A percentile compares a stretch with the other conserved stretches of the same genome.
Evolutionary conservation across 495 filamentous ascomycete species (phyloP).

Genomic region (Trichoderma parareesei): DNA sequence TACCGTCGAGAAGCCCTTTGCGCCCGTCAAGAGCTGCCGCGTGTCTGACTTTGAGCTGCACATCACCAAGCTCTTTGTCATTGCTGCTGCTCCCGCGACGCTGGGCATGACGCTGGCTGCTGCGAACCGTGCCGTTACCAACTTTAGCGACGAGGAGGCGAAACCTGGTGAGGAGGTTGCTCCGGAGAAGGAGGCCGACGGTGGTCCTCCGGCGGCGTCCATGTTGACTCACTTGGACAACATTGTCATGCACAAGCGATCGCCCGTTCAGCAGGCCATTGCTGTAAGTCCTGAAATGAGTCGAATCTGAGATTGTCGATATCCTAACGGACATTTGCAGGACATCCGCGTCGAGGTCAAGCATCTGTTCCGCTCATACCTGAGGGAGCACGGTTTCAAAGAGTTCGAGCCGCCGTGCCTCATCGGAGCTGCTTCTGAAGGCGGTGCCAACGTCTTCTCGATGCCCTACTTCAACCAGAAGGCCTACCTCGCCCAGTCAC

Average conservation of each 20-base stretch:
- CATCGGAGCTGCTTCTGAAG: slow-evolving; percentile 85
- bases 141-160: slow-evolving; percentile 54
- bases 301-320: no score
- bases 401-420: slow-evolving; percentile 88
- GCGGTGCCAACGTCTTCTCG: slow-evolving; percentile 88
- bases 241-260: slow-evolving; percentile 82
- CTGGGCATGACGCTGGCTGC: slow-evolving; percentile 61
- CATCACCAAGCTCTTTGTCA: slow-evolving; percentile 70
- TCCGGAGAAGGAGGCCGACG: slow-evolving; percentile 26
- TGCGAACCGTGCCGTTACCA: slow-evolving; percentile 58
- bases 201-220: slow-evolving; percentile 60
- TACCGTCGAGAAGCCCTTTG: slow-evolving; percentile 67
- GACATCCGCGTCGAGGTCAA: slow-evolving; percentile 75
- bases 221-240: slow-evolving; percentile 76
- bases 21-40: slow-evolving; percentile 72
- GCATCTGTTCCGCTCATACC: slow-evolving; percentile 71
- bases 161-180: slow-evolving; percentile 40
- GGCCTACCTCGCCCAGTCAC: slow-evolving; percentile 79
- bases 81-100: slow-evolving; percentile 50
- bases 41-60: slow-evolving; percentile 77
- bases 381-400: slow-evolving; percentile 66
- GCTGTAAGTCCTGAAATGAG: slow-evolving; percentile 18
- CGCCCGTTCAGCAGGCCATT: slow-evolving; percentile 82
- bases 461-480: slow-evolving; percentile 83
- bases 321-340: neutral